Conservation (phyloP, 495 filamentous ascomycete genomes). For the Neurospora pannonica region DNA sequence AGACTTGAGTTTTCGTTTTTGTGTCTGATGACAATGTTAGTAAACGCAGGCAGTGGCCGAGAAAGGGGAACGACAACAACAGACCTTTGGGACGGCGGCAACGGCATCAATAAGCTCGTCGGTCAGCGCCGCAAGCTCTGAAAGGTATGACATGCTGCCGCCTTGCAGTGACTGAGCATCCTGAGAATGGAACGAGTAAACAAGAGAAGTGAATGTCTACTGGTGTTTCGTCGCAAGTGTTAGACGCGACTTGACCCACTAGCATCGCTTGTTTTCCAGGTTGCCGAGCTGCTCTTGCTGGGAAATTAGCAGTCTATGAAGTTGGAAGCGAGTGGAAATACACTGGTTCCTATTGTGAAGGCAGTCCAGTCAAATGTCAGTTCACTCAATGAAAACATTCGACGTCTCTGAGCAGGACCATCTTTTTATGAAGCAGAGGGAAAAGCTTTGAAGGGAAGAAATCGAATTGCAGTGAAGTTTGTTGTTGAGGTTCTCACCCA, state of each 20-base stretch:
- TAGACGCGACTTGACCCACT: background rate
- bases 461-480: background rate
- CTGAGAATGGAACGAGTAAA: background rate
- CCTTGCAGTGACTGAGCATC: slow-evolving; percentile 4
- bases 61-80: background rate
- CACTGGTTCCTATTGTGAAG: background rate
- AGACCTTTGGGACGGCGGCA: slow-evolving; percentile 20
- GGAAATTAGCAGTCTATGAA: background rate
- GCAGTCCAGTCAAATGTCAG: background rate
- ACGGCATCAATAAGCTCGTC: slow-evolving; percentile 45
- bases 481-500: background rate
- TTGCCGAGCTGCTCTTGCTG: background rate
- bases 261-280: background rate
- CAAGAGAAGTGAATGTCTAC: background rate
- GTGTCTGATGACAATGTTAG: slow-evolving; percentile 19
- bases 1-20: slow-evolving; percentile 38
- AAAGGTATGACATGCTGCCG: slow-evolving; percentile 38
- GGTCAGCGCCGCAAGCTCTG: slow-evolving; percentile 38
- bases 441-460: background rate
- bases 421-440: background rate
- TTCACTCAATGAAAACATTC: background rate
- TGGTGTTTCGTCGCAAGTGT: background rate
- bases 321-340: background rate
- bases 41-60: background rate
- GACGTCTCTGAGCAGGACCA: background rate